Base-by-base conservation (phyloP, 805 yeast species). In the Candida caryicola region DNA sequence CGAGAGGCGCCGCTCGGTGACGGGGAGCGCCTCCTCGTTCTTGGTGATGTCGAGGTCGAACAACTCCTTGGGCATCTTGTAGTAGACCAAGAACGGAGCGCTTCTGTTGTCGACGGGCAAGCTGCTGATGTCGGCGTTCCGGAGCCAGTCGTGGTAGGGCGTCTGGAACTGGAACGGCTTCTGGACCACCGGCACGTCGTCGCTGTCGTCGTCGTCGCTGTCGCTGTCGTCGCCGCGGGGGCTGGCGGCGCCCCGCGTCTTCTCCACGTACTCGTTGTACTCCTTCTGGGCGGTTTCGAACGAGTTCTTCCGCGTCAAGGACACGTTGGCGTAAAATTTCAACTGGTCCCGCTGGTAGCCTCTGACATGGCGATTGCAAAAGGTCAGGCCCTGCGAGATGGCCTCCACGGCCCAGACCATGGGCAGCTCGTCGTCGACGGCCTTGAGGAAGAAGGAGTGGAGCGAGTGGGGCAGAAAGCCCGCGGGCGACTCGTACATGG, bases 381-480 rank as follows among this genome's bases (percentile, higher is more conserved):
- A 69, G 35, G 46, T 64, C 17, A 55, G 62, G 1, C 73, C 74
- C 38, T 57, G 57, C 36, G 65, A 58, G 5, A 59, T 52, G 14
- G 43, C 46, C 10, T 62, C 62, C 8, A 62, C 61, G 27, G 54
- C 46, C 71, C 71, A 66, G 12, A 40, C 49, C 17, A 62, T 39
- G 2, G 49, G 48, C 9, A 7, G 26, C 12, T 39, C 26, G 19
- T 46, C 52, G 5, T 29, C 19, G 14, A 46, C 52, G 9, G 57
- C 46, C 42, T 52, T 47, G 31, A 63, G 50, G 40, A 64, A 56
- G 39, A 50, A 55, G 10, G 70, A 54, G 46, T 64, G 63, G 39
- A 64, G 46, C 16, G 71, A 58, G 41, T 65, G 66, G 1, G 71
- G 71, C 17, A 46, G 46, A 40, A 57, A 65, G 1, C 60, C 69